phyloP scores from a whole-genome alignment of 2,329 filamentous ascomycete genomes.

The Stagonosporopsis chrysanthemi region DNA sequence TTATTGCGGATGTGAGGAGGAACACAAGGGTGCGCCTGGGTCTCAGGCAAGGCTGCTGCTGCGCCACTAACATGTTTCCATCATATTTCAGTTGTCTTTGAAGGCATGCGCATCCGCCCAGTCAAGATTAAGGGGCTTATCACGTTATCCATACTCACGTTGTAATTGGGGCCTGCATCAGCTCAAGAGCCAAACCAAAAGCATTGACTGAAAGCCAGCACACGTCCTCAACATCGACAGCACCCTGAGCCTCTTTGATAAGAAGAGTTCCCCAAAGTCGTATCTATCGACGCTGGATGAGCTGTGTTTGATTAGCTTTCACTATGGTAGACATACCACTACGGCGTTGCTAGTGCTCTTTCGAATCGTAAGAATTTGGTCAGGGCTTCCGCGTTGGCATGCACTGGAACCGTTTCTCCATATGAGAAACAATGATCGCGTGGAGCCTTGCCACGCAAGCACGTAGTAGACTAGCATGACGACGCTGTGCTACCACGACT shows the following conservation, averaged over 20 bases:
- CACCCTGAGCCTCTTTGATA: neutral
- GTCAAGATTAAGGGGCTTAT: neutral
- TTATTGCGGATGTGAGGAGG: neutral
- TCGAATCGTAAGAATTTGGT: neutral
- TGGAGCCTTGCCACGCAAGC: neutral
- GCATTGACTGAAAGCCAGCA: neutral
- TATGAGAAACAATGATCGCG: neutral
- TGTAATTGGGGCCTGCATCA: neutral
- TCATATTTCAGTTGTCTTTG: neutral
- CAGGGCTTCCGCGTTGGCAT: neutral
- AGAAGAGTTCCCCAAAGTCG: neutral
- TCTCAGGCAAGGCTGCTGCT: neutral
- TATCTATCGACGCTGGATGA: neutral
- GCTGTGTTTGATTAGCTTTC: neutral
- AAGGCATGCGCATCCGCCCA: neutral
- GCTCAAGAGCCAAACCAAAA: neutral
- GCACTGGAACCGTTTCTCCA: neutral
- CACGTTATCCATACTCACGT: too few species aligned
- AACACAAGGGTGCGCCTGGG: neutral
- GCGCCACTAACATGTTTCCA: neutral
- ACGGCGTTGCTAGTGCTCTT: neutral
- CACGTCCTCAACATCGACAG: neutral
- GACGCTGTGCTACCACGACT: neutral
- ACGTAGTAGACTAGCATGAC: neutral
- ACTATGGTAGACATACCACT: neutral